These are phyloP conservation scores for Sisymbrium altissimum DNA, from an alignment of 345 rosid genomes.

Conservation along the genomic window DNA sequence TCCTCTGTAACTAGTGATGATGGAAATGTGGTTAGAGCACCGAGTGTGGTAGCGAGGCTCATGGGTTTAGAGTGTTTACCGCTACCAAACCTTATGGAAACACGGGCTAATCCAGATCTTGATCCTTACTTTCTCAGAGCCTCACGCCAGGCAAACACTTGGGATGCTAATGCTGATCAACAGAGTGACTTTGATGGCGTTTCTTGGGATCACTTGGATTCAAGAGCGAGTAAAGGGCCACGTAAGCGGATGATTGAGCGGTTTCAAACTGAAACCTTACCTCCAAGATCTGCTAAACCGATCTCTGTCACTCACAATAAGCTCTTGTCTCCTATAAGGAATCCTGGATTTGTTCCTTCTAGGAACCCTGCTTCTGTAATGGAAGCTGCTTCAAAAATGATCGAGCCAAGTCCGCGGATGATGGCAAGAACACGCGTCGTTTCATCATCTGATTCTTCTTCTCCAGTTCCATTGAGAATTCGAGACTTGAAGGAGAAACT, in stretches of 20 bases:
- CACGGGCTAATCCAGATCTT: conserved; percentile 46
- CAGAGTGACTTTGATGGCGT: conserved; percentile 41
- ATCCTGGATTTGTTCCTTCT: conserved; percentile 73
- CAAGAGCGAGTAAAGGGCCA: conserved; percentile 46
- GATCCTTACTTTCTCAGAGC: conserved; percentile 57
- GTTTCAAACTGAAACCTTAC: conserved; percentile 88
- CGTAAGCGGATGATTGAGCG: conserved; percentile 72
- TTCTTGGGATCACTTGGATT: conserved; percentile 51
- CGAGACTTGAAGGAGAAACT: conserved; percentile 61
- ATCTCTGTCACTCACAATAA: conserved; percentile 87
- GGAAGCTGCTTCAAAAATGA: conserved; percentile 94
- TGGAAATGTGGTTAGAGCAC: conserved; percentile 68
- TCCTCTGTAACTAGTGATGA: conserved; percentile 94
- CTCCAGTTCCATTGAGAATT: conserved; percentile 60
- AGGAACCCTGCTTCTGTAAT: conserved; percentile 85
- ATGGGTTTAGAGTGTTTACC: conserved; percentile 96
- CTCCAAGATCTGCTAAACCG: conserved; percentile 92
- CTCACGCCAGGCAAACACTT: conserved; percentile 40
- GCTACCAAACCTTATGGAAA: conserved; percentile 45
- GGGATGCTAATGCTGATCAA: conserved; percentile 49
- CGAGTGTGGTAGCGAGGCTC: conserved; percentile 92
- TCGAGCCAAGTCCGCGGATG: conserved; percentile 61
- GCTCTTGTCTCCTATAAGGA: conserved; percentile 92
- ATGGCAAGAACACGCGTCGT: conserved; percentile 45
- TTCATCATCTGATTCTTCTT: conserved; percentile 57